Evolutionary conservation across 2,329 filamentous ascomycete genomes (phyloP).

Genomic region (Epicoccum nigrum): DNA sequence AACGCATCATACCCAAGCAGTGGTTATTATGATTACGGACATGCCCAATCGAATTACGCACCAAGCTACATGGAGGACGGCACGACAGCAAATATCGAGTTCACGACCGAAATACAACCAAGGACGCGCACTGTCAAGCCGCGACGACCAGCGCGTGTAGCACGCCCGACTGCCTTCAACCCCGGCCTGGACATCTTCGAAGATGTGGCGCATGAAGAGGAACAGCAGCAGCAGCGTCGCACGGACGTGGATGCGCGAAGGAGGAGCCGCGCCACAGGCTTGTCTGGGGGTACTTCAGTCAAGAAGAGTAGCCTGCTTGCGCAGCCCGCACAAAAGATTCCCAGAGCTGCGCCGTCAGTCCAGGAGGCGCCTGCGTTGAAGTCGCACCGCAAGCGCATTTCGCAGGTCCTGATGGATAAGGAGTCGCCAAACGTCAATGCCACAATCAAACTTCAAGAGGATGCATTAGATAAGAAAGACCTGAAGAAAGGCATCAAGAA

Average conservation of each 20-base stretch:
- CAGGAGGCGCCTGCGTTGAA: conserved; percentile 31
- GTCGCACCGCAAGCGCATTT: conserved; percentile 45
- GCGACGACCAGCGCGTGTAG: conserved; percentile 39
- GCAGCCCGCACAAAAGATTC: conserved; percentile 46
- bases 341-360: conserved; percentile 27
- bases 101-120: conserved; percentile 45
- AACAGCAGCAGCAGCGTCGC: conserved; percentile 26
- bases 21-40: conserved; percentile 36
- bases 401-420: conserved; percentile 40
- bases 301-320: conserved; percentile 43
- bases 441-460: conserved; percentile 40
- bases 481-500: conserved; percentile 44
- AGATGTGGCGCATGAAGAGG: conserved; percentile 46
- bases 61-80: conserved; percentile 41
- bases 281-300: conserved; percentile 28
- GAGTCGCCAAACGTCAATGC: conserved; percentile 33
- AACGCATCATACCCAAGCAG: conserved; percentile 31
- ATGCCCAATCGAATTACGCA: conserved; percentile 39
- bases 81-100: conserved; percentile 48
- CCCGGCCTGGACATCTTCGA: conserved; percentile 47
- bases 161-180: conserved; percentile 40
- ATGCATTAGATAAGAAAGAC: conserved; percentile 39
- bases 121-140: conserved; percentile 40
- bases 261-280: conserved; percentile 34
- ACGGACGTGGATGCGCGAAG: conserved; percentile 31